Conservation (phyloP, 192 early-diverging fungal species). For the Thamnidium elegans region DNA sequence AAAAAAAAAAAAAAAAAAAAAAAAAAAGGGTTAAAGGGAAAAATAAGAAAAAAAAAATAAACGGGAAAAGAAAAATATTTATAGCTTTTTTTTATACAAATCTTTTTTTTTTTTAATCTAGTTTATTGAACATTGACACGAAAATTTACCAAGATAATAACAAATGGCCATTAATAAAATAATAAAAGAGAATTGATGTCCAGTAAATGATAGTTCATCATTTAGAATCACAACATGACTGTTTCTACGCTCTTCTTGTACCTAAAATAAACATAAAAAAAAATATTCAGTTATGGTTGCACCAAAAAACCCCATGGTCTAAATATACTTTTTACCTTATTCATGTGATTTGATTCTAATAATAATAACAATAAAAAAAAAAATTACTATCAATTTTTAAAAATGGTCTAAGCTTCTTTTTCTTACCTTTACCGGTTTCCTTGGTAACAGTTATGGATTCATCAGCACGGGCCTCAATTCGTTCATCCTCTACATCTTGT, state of each 20-base stretch:
- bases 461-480: too few relatives aligned
- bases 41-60: not conserved
- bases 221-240: slow-evolving; percentile 28
- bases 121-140: slow-evolving; percentile 25
- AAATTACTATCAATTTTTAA: too few relatives aligned
- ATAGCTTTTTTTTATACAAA: not conserved
- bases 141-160: slow-evolving; percentile 41
- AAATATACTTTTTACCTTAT: too few relatives aligned
- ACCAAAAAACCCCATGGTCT: not conserved
- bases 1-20: not conserved
- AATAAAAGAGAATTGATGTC: slow-evolving; percentile 32
- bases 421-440: too few relatives aligned
- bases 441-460: too few relatives aligned
- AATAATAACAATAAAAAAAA: too few relatives aligned
- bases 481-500: too few relatives aligned
- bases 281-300: not conserved
- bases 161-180: slow-evolving; percentile 32
- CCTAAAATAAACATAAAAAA: not conserved
- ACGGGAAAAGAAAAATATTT: slow-evolving; percentile 5
- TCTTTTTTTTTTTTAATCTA: not conserved
- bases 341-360: too few relatives aligned
- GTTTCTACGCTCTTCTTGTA: not conserved
- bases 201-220: slow-evolving; percentile 37
- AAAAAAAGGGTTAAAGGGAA: slow-evolving; percentile 1
- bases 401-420: too few relatives aligned